These are phyloP conservation scores for Salix viminalis DNA, from an alignment of 345 rosid genomes.

Conservation along the genomic window DNA sequence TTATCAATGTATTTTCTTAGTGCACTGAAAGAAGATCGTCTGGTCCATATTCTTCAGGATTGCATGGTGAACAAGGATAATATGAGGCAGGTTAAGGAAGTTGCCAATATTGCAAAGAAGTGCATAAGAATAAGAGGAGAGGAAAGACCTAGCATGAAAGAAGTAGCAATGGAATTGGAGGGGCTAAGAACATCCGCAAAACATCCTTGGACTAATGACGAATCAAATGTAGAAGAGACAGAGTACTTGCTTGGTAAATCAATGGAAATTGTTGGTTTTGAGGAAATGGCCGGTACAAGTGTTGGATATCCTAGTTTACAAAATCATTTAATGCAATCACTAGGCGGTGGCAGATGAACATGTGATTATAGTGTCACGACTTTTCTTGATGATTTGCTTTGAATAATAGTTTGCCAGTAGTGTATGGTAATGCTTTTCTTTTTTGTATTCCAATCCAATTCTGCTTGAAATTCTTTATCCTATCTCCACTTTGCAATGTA, in stretches of 20 bases:
- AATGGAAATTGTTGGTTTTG: background rate
- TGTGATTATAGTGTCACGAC: too few relatives aligned
- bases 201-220: too few relatives aligned
- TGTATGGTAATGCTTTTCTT: too few relatives aligned
- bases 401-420: too few relatives aligned
- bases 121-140: background rate
- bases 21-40: background rate
- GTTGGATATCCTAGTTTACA: constrained; percentile 12
- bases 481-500: too few relatives aligned
- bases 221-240: constrained; percentile 18
- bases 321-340: constrained; percentile 2
- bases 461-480: too few relatives aligned
- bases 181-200: background rate
- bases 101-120: constrained; percentile 1
- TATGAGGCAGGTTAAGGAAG: background rate
- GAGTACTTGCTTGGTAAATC: constrained; percentile 13
- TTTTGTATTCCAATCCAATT: too few relatives aligned
- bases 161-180: constrained; percentile 6
- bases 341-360: background rate
- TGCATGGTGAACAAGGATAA: background rate
- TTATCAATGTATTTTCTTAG: background rate
- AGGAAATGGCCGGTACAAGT: background rate
- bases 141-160: constrained; percentile 3
- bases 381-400: too few relatives aligned
- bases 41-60: background rate